Base-by-base conservation (phyloP, 352 stramenopile species). In the Plasmopara halstedii region DNA sequence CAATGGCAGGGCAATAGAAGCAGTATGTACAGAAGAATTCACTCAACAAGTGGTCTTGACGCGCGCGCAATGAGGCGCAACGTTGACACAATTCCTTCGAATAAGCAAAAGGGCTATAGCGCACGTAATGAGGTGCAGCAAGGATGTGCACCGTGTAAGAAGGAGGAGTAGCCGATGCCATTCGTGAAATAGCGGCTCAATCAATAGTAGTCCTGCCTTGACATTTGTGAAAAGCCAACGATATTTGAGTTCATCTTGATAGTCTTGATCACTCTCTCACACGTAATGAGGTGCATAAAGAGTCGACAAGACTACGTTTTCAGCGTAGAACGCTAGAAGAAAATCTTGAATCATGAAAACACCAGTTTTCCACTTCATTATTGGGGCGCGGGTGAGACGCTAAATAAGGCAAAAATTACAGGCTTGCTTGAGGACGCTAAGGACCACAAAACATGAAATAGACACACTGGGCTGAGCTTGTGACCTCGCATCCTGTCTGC, bases 321-420 rank as follows among this genome's bases (percentile, higher is more conserved):
- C 53, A 35, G n/a, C 7, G n/a, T 27, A 25, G 25, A 17, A 9
- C 11, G 8, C 20, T 31, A 27, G 4, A 29, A 6, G 25, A 29
- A 10, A 4, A 29, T 6, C 25, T 6, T 29, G 11, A 4, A 17
- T 17, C 7, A 35, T 35, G 31, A 17, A 18, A 17, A 17, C 4
- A 18, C n/a, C 31, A 35, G n/a, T 35, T n/a, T 35, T 13, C 31
- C 31, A 17, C 31, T n/a, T 17, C 11, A 6, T 35, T 2, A 25
- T n/a, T 18, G 23, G 17, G 0, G 40, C 46, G 38, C 21, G 54
- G 46, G 34, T 51, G 38, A 39, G 40, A 34, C 42, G 46, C 52
- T 62, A 65, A 58, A 65, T 65, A 29, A 65, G 42, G 42, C 42
- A 51, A 37, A n/a, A n/a, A n/a, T n/a, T n/a, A n/a, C n/a, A n/a